Evolutionary conservation across 2,329 filamentous ascomycete species (phyloP).

Genomic region (Alternaria gaisen): DNA sequence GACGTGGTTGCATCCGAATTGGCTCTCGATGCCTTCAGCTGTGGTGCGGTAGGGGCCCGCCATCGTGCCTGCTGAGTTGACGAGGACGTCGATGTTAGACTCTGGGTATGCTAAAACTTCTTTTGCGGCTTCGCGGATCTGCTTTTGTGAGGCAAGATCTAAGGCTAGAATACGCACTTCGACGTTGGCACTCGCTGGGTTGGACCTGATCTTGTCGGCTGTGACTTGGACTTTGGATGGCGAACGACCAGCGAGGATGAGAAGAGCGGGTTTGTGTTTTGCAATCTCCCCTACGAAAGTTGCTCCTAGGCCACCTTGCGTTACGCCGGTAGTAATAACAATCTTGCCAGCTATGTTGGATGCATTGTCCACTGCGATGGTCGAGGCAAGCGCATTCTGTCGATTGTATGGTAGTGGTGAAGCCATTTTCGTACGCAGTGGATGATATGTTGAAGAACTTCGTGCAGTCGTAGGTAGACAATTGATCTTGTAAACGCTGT

Average conservation of each 20-base stretch:
- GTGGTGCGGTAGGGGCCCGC: slow-evolving; percentile 38
- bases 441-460: not conserved
- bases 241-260: slow-evolving; percentile 55
- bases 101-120: slow-evolving; percentile 40
- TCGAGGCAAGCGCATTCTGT: slow-evolving; percentile 33
- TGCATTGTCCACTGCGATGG: slow-evolving; percentile 54
- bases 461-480: not conserved
- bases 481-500: not conserved
- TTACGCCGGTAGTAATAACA: slow-evolving; percentile 51
- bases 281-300: slow-evolving; percentile 40
- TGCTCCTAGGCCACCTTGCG: slow-evolving; percentile 41
- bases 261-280: slow-evolving; percentile 35
- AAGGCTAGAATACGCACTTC: slow-evolving; percentile 42
- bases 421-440: slow-evolving; percentile 6
- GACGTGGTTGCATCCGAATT: slow-evolving; percentile 61
- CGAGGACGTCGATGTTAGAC: slow-evolving; percentile 53
- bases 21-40: slow-evolving; percentile 49
- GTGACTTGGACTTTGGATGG: slow-evolving; percentile 53
- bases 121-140: slow-evolving; percentile 48
- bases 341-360: slow-evolving; percentile 56
- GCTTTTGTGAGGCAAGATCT: slow-evolving; percentile 50
- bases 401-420: slow-evolving; percentile 33
- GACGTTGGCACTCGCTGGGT: slow-evolving; percentile 44
- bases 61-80: slow-evolving; percentile 54
- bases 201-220: slow-evolving; percentile 46